Evolutionary conservation across 768 basidiomycete genomes (phyloP), one percentile per base, ranked within the genome.

Genomic region (Tephrocybe rancida): DNA sequence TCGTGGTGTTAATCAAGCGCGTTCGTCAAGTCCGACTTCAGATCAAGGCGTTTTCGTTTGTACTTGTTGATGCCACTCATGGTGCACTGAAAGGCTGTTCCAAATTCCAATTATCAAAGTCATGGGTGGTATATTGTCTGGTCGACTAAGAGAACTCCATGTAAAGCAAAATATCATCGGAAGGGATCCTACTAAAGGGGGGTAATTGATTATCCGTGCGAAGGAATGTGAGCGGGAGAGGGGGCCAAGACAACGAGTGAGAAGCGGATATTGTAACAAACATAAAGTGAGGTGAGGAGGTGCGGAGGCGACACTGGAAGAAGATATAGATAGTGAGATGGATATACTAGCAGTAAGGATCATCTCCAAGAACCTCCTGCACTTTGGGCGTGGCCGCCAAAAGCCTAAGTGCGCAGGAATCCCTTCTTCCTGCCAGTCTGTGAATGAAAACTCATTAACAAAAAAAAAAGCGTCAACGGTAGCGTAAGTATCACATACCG

Each of bases 341-440:
- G 62, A 63, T 62, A 54, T 61, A 66, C 60, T 61, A 64, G 64
- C 61, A 64, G 62, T 55, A 67, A 66, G 61, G 60, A 44, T 52
- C 60, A 56, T 59, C 62, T 38, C 54, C 57, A 64, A 52, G 48
- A 64, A 67, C 64, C 61, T 64, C 57, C 59, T 69, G 69, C 61
- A 62, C 61, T 50, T 66, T 48, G 61, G 56, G 60, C 63, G 51
- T 58, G 56, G 18, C 39, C 26, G 46, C 24, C 51, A 39, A 37
- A 48, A 50, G 51, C 65, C 75, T 77, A 89, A 62, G 84, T 74
- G 61, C 87, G 83, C 52, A 90, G 81, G 83, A 89, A 89, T 51
- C 87, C 82, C 70, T 87, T 88, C 82, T 86, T 88, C 71, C 79
- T 81, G 59, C 79, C 75, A 56, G 84, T 81, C 81, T 84, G 64